Base-by-base conservation (phyloP, 169 alveolate species). In the Plasmodium billcollinsi region DNA sequence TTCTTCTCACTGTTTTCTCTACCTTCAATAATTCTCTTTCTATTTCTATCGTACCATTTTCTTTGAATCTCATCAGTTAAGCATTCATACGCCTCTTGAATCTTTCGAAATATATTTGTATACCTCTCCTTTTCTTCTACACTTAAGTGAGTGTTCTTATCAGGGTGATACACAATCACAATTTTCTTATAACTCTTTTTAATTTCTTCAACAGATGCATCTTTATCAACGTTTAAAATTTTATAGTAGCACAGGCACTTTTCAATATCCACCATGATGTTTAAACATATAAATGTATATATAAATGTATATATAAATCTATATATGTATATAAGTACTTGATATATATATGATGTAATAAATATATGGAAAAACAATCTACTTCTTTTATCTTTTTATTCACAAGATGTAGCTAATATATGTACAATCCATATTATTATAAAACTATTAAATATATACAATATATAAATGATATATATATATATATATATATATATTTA, bases 121-220 rank as follows among this genome's bases (percentile, higher is more conserved):
- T 94, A 95, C 24, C 94, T 95, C 52, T 88, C 92, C 20, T 65
- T 49, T 11, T 78, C 78, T 21, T 78, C 89, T 45, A 65, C 89
- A 0, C 61, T 0, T 39, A 91, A 72, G 83, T 91, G 94, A 9
- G 85, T 73, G 66, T 95, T 93, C 90, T 97, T 97, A 76, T 96
- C 99, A 11, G 99, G 98, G 88, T 97, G 99, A 74, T 92, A 95
- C 49, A 85, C 95, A n/a, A 93, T 73, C 0, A 96, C 97, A 2
- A 93, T 86, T 74, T 94, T 95, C 61, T 96, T 89, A 89, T 91
- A 97, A 18, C 97, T 95, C 91, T 96, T 96, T 66, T 96, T 96
- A 49, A 97, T 95, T 15, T 96, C 97, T 66, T 92, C 91, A 3
- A 88, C 49, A 6, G 93, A 78, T 2, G 95, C 93, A 15, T 85